A percentile compares a stretch with the other conserved stretches of the same genome.
phyloP scores from a whole-genome alignment of 495 filamentous ascomycete species.

The Podospora tetraspora region DNA sequence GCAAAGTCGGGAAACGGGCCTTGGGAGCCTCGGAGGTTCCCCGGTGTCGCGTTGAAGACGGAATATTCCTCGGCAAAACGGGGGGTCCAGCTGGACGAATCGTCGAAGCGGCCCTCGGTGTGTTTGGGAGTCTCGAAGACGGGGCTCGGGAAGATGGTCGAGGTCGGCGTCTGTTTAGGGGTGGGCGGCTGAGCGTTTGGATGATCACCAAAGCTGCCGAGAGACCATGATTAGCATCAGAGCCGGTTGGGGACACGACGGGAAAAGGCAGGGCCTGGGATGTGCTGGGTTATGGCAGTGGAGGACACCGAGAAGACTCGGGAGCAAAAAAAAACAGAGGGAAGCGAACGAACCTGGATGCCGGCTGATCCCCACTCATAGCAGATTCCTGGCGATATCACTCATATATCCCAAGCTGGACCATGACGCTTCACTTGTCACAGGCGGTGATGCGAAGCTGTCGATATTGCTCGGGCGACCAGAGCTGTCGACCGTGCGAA shows the following conservation, averaged over 20 bases:
- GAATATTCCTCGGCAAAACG: constrained; percentile 54
- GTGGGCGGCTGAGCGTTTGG: constrained; percentile 73
- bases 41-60: constrained; percentile 52
- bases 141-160: constrained; percentile 54
- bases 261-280: constrained; percentile 17
- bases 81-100: constrained; percentile 48
- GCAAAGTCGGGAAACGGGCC: constrained; percentile 38
- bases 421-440: constrained; percentile 16
- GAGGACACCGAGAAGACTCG: constrained; percentile 11
- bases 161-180: constrained; percentile 68
- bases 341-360: constrained; percentile 58
- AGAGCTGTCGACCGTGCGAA: constrained; percentile 13
- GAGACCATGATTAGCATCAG: constrained; percentile 24
- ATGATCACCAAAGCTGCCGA: constrained; percentile 68
- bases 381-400: constrained; percentile 37
- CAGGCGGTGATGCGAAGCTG: constrained; percentile 5
- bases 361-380: constrained; percentile 74
- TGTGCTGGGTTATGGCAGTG: neutral
- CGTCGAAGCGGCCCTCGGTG: constrained; percentile 42
- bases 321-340: neutral
- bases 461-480: constrained; percentile 11
- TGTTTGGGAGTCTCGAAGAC: constrained; percentile 63
- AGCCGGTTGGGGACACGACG: constrained; percentile 5
- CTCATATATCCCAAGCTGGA: constrained; percentile 18
- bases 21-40: constrained; percentile 42